phyloP scores from a whole-genome alignment of 169 alveolate species.

The Plasmodium adleri region DNA sequence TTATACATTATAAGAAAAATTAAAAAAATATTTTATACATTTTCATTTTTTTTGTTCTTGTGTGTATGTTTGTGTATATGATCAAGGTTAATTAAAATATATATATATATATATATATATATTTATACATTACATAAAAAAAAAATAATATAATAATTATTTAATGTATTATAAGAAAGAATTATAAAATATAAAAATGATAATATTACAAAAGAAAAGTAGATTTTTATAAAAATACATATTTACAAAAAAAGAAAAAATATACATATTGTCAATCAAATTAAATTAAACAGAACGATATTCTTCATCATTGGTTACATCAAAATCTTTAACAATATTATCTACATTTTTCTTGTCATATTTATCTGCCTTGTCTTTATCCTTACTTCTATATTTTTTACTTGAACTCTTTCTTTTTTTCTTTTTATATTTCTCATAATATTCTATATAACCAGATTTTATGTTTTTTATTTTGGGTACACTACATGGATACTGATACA shows the following conservation, averaged over 20 bases:
- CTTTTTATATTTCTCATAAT: constrained; percentile 54
- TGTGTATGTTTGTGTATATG: too few species aligned
- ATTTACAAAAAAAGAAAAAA: constrained; percentile 26
- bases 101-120: constrained; percentile 3
- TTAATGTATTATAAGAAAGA: not conserved
- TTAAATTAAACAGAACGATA: constrained; percentile 67
- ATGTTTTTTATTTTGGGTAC: constrained; percentile 68
- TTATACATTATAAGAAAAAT: too few species aligned
- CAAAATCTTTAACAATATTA: constrained; percentile 27
- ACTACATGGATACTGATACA: constrained; percentile 69
- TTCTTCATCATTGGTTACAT: constrained; percentile 60
- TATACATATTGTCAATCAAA: not conserved
- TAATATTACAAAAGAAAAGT: not conserved
- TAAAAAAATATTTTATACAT: too few species aligned
- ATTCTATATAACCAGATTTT: constrained; percentile 74
- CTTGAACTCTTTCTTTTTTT: constrained; percentile 37
- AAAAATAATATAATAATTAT: not conserved
- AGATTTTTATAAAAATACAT: constrained; percentile 2
- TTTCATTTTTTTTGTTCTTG: too few species aligned
- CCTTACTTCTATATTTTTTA: constrained; percentile 26
- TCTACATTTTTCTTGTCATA: constrained; percentile 33
- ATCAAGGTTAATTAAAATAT: not conserved
- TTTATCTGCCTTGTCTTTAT: constrained; percentile 20
- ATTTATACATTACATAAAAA: not conserved
- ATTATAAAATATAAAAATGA: not conserved